Conservation (phyloP, 1,284 basidiomycete genomes). For the Agroathelia rolfsii region DNA sequence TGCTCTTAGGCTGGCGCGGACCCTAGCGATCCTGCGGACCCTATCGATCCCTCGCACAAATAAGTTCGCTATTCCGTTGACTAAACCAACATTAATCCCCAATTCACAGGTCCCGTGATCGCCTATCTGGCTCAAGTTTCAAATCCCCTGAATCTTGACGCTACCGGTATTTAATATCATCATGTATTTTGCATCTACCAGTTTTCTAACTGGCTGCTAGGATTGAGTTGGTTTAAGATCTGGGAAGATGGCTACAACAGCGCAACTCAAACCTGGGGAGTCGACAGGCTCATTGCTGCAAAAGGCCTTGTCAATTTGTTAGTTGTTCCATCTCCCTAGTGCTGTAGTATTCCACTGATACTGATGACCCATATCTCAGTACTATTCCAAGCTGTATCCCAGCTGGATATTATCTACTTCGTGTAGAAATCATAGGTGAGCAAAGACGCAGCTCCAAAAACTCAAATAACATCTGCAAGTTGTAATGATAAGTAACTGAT, state of each 20-base stretch:
- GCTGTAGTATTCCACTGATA: too few species aligned
- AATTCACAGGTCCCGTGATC: conserved; percentile 41
- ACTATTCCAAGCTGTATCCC: conserved; percentile 40
- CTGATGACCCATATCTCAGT: too few species aligned
- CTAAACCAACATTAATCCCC: too few species aligned
- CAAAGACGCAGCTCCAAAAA: too few species aligned
- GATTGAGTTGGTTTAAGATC: conserved; percentile 47
- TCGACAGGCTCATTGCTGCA: conserved; percentile 32
- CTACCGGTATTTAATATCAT: too few species aligned
- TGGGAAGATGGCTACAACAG: conserved; percentile 23
- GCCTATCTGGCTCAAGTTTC: conserved; percentile 44
- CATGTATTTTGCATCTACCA: too few species aligned
- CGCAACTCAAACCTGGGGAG: conserved; percentile 24
- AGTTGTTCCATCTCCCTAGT: too few species aligned
- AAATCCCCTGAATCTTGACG: conserved; percentile 31
- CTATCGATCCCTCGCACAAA: conserved; percentile 45
- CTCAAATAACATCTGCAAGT: too few species aligned
- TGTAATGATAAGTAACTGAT: too few species aligned
- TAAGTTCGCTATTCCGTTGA: too few species aligned
- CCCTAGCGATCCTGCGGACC: conserved; percentile 34
- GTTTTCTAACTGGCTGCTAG: too few species aligned
- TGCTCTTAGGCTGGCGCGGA: conserved; percentile 33
- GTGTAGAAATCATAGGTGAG: conserved; percentile 44
- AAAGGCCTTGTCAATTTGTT: conserved; percentile 32
- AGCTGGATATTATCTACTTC: conserved; percentile 40